Conservation (phyloP, 495 filamentous ascomycete genomes). For the Penicillium arizonense region DNA sequence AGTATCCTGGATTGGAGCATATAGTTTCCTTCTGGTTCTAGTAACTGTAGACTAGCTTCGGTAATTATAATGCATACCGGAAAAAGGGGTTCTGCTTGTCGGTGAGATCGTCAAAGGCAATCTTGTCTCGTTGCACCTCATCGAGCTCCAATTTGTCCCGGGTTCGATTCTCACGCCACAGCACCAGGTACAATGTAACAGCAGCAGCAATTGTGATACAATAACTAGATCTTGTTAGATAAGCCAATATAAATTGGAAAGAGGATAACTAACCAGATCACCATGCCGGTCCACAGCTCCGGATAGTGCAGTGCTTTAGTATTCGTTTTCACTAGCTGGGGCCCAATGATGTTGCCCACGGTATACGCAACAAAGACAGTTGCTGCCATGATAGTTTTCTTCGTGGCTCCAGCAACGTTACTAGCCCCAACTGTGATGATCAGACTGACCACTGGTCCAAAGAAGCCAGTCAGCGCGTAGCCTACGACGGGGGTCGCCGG, state of each 20-base stretch:
- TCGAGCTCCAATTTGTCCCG: constrained; percentile 47
- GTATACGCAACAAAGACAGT: constrained; percentile 74
- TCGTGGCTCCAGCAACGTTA: constrained; percentile 75
- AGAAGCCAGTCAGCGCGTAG: constrained; percentile 69
- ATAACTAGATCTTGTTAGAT: constrained; percentile 47
- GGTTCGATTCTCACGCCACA: constrained; percentile 56
- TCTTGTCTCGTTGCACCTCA: constrained; percentile 59
- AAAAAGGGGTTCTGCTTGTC: constrained; percentile 77
- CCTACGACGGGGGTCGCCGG: constrained; percentile 63
- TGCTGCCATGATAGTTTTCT: constrained; percentile 71
- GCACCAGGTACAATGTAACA: constrained; percentile 52
- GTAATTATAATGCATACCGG: constrained; percentile 59
- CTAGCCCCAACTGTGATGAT: constrained; percentile 66
- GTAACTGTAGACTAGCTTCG: background rate
- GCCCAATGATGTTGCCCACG: constrained; percentile 71
- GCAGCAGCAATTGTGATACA: constrained; percentile 63
- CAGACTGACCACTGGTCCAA: constrained; percentile 63
- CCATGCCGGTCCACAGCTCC: constrained; percentile 65
- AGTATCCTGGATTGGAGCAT: too few relatives aligned
- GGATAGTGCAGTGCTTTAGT: constrained; percentile 65
- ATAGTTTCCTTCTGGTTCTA: too few relatives aligned
- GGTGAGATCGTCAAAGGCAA: constrained; percentile 71
- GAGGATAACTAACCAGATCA: constrained; percentile 58
- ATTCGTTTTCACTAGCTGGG: constrained; percentile 63
- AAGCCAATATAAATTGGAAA: background rate